phyloP scores from a whole-genome alignment of 805 yeast species.

The Wickerhamomyces silvicola region DNA sequence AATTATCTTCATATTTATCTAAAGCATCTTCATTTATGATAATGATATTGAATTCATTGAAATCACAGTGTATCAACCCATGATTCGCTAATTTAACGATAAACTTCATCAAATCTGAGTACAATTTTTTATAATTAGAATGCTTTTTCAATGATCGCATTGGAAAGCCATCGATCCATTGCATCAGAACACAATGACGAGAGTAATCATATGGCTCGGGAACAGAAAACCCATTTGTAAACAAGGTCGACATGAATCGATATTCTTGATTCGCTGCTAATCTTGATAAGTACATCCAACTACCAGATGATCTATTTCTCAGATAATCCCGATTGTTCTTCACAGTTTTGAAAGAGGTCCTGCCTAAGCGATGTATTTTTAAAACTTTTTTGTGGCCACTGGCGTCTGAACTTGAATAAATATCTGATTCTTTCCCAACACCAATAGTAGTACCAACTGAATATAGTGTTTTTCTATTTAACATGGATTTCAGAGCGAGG shows the following conservation, averaged over 20 bases:
- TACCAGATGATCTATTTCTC: slow-evolving; percentile 59
- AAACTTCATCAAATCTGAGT: slow-evolving; percentile 81
- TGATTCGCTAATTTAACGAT: slow-evolving; percentile 76
- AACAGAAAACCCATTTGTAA: slow-evolving; percentile 72
- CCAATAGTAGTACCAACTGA: slow-evolving; percentile 87
- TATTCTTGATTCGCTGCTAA: slow-evolving; percentile 92
- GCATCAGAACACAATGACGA: slow-evolving; percentile 92
- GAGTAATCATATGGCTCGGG: slow-evolving; percentile 88
- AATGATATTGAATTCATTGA: slow-evolving; percentile 93
- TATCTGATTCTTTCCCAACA: slow-evolving; percentile 97
- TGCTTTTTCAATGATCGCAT: slow-evolving; percentile 79
- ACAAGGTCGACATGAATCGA: slow-evolving; percentile 74
- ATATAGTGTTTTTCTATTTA: slow-evolving; percentile 64
- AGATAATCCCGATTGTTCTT: slow-evolving; percentile 92
- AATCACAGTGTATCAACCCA: slow-evolving; percentile 96
- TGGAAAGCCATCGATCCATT: slow-evolving; percentile 80
- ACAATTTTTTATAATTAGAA: slow-evolving; percentile 60
- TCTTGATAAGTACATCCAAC: slow-evolving; percentile 89
- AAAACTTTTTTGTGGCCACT: slow-evolving; percentile 64
- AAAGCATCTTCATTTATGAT: slow-evolving; percentile 55
- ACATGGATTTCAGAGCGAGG: slow-evolving; percentile 79
- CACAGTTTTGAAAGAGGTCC: slow-evolving; percentile 88
- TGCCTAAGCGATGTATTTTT: slow-evolving; percentile 89
- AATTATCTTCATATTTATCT: slow-evolving; percentile 50
- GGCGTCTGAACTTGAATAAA: slow-evolving; percentile 70